Evolutionary conservation across 257 asterid genomes (phyloP).

Genomic region (Apocynum venetum): DNA sequence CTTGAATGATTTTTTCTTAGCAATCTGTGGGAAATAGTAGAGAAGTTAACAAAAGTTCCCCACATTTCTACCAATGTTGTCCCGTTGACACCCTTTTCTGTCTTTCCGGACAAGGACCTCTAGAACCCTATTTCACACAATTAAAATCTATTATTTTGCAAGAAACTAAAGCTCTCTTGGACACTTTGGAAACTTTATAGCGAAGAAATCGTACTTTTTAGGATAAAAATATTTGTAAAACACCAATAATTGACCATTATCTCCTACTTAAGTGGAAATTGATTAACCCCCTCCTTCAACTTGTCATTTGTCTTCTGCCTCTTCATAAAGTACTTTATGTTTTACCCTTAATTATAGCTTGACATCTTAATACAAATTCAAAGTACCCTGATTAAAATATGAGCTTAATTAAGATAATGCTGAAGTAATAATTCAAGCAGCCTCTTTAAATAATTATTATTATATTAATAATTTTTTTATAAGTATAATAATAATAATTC

Average conservation of each 20-base stretch:
- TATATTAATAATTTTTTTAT: too few relatives aligned
- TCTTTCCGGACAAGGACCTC: background rate
- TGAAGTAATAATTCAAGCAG: too few relatives aligned
- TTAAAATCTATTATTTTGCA: background rate
- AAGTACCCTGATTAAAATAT: too few relatives aligned
- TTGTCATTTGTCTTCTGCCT: background rate
- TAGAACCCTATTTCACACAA: background rate
- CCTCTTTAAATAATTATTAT: too few relatives aligned
- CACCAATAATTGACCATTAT: background rate
- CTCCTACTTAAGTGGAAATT: constrained; percentile 1
- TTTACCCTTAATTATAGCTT: too few relatives aligned
- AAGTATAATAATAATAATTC: too few relatives aligned
- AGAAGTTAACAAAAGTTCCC: background rate
- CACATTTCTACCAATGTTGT: background rate
- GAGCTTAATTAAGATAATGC: too few relatives aligned
- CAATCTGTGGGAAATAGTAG: background rate
- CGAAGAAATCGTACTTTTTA: background rate
- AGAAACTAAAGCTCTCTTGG: background rate
- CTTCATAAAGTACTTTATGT: too few relatives aligned
- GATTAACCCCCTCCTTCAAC: background rate
- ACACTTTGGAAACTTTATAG: background rate
- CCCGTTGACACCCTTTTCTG: background rate
- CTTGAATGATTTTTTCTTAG: background rate
- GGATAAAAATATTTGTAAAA: background rate
- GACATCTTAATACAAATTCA: too few relatives aligned